Conservation (phyloP, 2,329 filamentous ascomycete species). For the Cylindrodendrum hubeiense region DNA sequence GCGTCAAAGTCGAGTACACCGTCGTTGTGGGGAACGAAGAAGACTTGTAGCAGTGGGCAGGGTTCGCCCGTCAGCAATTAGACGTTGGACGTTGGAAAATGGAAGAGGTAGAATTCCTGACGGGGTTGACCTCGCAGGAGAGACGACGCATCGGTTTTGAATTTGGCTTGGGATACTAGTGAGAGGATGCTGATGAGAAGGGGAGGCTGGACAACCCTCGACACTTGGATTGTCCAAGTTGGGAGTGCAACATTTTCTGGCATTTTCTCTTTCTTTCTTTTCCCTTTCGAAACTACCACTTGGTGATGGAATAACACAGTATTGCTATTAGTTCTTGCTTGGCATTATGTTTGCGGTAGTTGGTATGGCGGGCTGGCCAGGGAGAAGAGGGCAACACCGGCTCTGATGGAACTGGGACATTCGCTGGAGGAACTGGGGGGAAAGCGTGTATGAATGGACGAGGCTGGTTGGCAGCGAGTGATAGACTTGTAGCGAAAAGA, state of each 20-base stretch:
- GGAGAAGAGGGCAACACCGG: not conserved
- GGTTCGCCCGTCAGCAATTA: slow-evolving; percentile 29
- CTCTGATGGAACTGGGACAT: not conserved
- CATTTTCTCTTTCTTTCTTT: not conserved
- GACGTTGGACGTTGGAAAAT: not conserved
- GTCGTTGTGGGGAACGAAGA: slow-evolving; percentile 36
- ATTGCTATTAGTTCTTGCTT: not conserved
- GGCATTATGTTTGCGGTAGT: not conserved
- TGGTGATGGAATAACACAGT: not conserved
- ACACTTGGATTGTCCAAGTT: not conserved
- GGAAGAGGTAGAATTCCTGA: not conserved
- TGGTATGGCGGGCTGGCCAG: not conserved
- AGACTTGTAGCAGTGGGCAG: slow-evolving; percentile 15
- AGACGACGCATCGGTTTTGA: not conserved
- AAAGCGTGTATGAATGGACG: not conserved
- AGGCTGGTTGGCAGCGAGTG: not conserved
- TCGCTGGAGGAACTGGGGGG: not conserved
- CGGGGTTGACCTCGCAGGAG: not conserved
- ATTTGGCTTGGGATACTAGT: not conserved
- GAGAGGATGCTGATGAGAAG: not conserved
- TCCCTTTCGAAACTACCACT: not conserved
- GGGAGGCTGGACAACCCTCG: not conserved
- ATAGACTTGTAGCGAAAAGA: not conserved
- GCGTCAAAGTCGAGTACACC: slow-evolving; percentile 36
- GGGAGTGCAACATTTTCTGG: not conserved